These are phyloP conservation scores for Kwoniella shandongensis DNA, from an alignment of 768 basidiomycete genomes.

Conservation along the genomic window DNA sequence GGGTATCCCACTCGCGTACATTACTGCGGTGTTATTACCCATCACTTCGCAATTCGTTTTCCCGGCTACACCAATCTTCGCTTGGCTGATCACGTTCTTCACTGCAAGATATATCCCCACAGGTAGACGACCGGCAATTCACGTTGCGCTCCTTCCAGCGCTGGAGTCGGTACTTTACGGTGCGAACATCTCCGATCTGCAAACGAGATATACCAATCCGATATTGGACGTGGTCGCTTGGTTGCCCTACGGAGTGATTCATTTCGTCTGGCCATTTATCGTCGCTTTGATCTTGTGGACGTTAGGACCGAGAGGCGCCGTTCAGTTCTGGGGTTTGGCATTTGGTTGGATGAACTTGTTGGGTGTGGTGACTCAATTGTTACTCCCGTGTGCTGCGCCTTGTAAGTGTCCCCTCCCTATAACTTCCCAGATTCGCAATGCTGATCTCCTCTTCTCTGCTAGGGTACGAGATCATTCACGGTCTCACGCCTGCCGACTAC, in stretches of 20 bases:
- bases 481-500: slow-evolving; percentile 92
- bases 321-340: slow-evolving; percentile 78
- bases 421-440: not conserved
- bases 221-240: slow-evolving; percentile 89
- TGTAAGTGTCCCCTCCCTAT: slow-evolving; percentile 52
- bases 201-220: slow-evolving; percentile 91
- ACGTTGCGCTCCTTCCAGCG: slow-evolving; percentile 89
- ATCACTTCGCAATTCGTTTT: slow-evolving; percentile 87
- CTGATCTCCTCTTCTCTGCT: not conserved
- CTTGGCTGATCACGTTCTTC: slow-evolving; percentile 84
- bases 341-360: slow-evolving; percentile 92
- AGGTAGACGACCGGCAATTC: slow-evolving; percentile 73
- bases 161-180: slow-evolving; percentile 94
- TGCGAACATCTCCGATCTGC: slow-evolving; percentile 94
- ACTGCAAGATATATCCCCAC: slow-evolving; percentile 81
- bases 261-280: slow-evolving; percentile 83
- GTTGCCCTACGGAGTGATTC: slow-evolving; percentile 93
- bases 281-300: slow-evolving; percentile 85
- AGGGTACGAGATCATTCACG: slow-evolving; percentile 97
- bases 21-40: slow-evolving; percentile 70
- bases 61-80: slow-evolving; percentile 77
- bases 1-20: slow-evolving; percentile 70
- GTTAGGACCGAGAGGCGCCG: slow-evolving; percentile 74
- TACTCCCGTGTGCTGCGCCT: slow-evolving; percentile 89
- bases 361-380: slow-evolving; percentile 82